These are phyloP conservation scores for Calonectria pseudoturangicola DNA, from an alignment of 2,329 filamentous ascomycete genomes.

Conservation along the genomic window DNA sequence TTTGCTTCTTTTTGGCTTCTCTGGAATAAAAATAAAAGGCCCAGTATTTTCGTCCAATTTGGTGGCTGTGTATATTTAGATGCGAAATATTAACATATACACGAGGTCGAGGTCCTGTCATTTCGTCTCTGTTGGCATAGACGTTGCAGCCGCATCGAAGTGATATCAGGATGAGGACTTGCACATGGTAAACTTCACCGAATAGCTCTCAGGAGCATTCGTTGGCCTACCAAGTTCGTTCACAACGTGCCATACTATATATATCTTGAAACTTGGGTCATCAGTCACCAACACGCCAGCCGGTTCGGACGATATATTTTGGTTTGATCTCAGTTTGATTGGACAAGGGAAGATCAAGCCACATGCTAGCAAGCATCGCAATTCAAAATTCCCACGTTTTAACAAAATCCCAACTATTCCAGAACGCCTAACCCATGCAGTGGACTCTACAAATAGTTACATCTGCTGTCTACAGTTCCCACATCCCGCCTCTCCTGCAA, in stretches of 20 bases:
- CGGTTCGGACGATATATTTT: background rate
- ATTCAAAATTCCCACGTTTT: slow-evolving; percentile 19
- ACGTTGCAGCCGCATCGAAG: no score
- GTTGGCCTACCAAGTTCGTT: background rate
- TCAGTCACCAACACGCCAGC: background rate
- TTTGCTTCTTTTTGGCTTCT: background rate
- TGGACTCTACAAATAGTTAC: slow-evolving; percentile 51
- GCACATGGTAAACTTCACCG: no score
- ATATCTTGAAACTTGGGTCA: background rate
- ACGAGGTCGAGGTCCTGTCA: no score
- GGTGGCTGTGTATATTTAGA: background rate
- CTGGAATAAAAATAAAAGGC: no score
- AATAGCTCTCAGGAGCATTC: background rate
- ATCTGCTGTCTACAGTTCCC: slow-evolving; percentile 38
- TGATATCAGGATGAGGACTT: no score
- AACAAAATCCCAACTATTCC: slow-evolving; percentile 48
- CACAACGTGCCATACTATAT: no score
- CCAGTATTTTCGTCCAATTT: no score
- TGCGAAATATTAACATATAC: no score
- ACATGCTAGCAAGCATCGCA: slow-evolving; percentile 2
- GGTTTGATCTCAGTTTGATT: slow-evolving; percentile 1
- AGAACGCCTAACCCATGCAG: slow-evolving; percentile 54
- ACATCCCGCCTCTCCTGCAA: slow-evolving; percentile 36
- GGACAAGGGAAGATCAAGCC: slow-evolving; percentile 6
- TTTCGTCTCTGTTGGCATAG: no score